Evolutionary conservation across 257 asterid genomes (phyloP).

Genomic region (Forsythia suspensa): DNA sequence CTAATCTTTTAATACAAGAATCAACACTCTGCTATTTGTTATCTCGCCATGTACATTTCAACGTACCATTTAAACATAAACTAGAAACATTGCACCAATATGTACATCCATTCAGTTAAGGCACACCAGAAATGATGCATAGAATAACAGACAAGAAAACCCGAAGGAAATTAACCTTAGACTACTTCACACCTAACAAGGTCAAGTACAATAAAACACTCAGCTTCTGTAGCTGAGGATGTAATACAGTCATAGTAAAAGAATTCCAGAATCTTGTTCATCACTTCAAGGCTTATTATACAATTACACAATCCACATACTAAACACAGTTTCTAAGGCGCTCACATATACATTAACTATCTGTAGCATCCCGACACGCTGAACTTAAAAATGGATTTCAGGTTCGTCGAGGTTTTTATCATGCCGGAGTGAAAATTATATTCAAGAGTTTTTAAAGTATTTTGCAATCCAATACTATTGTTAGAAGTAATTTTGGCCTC

Average conservation of each 20-base stretch:
- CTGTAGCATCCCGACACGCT: constrained; percentile 43
- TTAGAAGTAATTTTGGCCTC: constrained; percentile 72
- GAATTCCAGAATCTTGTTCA: not conserved
- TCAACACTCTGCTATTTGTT: no score
- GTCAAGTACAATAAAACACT: not conserved
- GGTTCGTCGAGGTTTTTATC: constrained; percentile 46
- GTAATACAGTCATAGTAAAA: not conserved
- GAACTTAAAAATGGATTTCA: constrained; percentile 62
- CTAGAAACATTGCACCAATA: not conserved
- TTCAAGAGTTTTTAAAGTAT: constrained; percentile 19
- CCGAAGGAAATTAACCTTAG: not conserved
- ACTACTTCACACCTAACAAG: not conserved
- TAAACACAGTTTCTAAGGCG: not conserved
- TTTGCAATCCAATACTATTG: constrained; percentile 43
- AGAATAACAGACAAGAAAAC: not conserved
- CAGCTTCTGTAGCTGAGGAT: not conserved
- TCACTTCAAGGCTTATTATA: constrained; percentile 5
- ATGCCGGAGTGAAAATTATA: constrained; percentile 27
- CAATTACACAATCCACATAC: not conserved
- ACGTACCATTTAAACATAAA: not conserved
- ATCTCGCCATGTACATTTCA: not conserved
- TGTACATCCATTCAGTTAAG: not conserved
- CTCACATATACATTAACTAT: constrained; percentile 23
- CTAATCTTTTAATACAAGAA: no score
- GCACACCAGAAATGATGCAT: not conserved